phyloP scores from a whole-genome alignment of 2,329 filamentous ascomycete genomes.

The Pyrenophora tritici-repentis region DNA sequence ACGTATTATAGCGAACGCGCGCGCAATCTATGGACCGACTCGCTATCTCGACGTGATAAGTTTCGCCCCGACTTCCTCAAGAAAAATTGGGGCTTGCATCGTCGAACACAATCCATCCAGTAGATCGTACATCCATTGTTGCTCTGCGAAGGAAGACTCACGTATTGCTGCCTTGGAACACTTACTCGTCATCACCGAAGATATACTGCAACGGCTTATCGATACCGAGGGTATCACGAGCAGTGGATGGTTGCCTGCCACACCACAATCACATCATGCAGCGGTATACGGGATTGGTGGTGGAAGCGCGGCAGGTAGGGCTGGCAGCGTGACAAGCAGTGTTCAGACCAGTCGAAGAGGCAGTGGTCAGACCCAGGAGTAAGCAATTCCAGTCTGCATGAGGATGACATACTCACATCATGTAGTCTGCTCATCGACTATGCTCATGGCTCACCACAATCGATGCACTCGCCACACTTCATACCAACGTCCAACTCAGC shows the following conservation, averaged over 20 bases:
- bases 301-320: slow-evolving; percentile 22
- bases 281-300: slow-evolving; percentile 27
- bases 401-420: background rate
- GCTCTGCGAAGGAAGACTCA: slow-evolving; percentile 39
- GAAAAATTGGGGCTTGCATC: slow-evolving; percentile 43
- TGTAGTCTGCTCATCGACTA: slow-evolving; percentile 10
- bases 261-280: slow-evolving; percentile 41
- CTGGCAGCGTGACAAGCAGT: slow-evolving; percentile 29
- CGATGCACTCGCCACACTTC: slow-evolving; percentile 3
- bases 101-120: slow-evolving; percentile 45
- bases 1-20: slow-evolving; percentile 36
- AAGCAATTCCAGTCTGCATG: background rate
- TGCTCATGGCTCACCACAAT: slow-evolving; percentile 6
- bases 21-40: slow-evolving; percentile 43
- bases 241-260: slow-evolving; percentile 43
- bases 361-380: slow-evolving; percentile 37
- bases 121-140: slow-evolving; percentile 44
- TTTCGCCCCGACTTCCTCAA: slow-evolving; percentile 40
- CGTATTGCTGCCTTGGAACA: slow-evolving; percentile 41
- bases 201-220: slow-evolving; percentile 39
- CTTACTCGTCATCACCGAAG: slow-evolving; percentile 45
- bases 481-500: background rate
- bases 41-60: slow-evolving; percentile 45
- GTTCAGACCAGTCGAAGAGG: slow-evolving; percentile 29
- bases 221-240: slow-evolving; percentile 42